A percentile compares a stretch with the other conserved stretches of the same genome.
phyloP scores from a whole-genome alignment of 768 basidiomycete genomes.

The Rhizopogon vinicolor region DNA sequence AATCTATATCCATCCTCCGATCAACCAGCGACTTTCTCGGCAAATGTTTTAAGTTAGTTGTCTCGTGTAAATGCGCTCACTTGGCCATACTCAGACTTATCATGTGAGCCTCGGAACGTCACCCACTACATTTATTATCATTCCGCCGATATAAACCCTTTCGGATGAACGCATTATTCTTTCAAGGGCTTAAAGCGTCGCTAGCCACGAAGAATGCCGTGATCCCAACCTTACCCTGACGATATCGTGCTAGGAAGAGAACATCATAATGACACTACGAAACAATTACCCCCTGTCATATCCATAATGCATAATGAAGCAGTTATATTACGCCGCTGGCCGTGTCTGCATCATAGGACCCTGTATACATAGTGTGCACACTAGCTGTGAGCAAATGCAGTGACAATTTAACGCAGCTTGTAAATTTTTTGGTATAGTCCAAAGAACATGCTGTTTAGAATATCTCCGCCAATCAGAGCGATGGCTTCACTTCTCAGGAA shows the following conservation, averaged over 20 bases:
- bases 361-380: background rate
- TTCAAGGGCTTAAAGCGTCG: conserved; percentile 20
- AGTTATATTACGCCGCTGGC: conserved; percentile 1
- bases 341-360: background rate
- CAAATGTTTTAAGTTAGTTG: conserved; percentile 2
- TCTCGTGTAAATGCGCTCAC: conserved; percentile 2
- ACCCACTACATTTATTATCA: conserved; percentile 1
- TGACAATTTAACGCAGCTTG: too few species aligned
- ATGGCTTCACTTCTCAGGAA: background rate
- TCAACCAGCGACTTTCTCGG: conserved; percentile 13
- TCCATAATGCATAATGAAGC: conserved; percentile 7
- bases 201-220: conserved; percentile 18
- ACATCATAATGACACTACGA: background rate
- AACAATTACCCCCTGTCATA: conserved; percentile 13
- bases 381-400: background rate
- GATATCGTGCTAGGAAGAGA: background rate
- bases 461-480: background rate
- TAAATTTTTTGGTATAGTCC: background rate
- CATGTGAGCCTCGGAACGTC: conserved; percentile 13
- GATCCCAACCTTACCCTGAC: conserved; percentile 3
- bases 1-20: conserved; percentile 12
- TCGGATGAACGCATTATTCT: conserved; percentile 8
- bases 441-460: background rate
- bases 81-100: conserved; percentile 18
- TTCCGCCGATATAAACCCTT: conserved; percentile 8